A percentile compares a stretch with the other conserved stretches of the same genome.
Conservation (phyloP, 768 basidiomycete species). For the Calocera cornea region DNA sequence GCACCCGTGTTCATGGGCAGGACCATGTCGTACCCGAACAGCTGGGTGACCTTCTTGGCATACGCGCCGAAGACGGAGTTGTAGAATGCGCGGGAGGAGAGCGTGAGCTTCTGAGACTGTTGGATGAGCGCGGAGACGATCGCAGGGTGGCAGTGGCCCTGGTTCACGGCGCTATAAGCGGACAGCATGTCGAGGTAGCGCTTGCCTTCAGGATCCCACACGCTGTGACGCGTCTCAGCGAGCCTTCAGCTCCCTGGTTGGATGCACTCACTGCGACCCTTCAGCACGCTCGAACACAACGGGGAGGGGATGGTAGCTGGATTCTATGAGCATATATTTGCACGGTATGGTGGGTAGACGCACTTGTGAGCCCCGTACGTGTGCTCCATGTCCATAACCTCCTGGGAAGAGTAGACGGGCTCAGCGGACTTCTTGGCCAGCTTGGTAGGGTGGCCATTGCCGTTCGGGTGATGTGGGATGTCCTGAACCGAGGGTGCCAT, state of each 20-base stretch:
- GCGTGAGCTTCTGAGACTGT: slow-evolving; percentile 80
- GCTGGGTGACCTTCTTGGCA: slow-evolving; percentile 64
- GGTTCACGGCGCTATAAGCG: slow-evolving; percentile 43
- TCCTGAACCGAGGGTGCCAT: slow-evolving; percentile 4
- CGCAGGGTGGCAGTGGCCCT: slow-evolving; percentile 86
- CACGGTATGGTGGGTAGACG: slow-evolving; percentile 27
- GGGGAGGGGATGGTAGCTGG: slow-evolving; percentile 88
- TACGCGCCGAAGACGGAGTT: slow-evolving; percentile 85
- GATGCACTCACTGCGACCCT: slow-evolving; percentile 74
- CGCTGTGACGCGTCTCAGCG: slow-evolving; percentile 32
- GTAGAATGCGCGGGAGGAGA: slow-evolving; percentile 94
- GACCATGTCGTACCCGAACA: slow-evolving; percentile 90
- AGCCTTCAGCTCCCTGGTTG: not conserved
- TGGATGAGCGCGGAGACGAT: slow-evolving; percentile 68
- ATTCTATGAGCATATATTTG: slow-evolving; percentile 32
- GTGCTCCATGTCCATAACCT: slow-evolving; percentile 69
- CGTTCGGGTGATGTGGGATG: not conserved
- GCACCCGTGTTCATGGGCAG: slow-evolving; percentile 99
- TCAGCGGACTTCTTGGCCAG: not conserved
- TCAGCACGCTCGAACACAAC: slow-evolving; percentile 83
- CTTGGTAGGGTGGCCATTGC: not conserved
- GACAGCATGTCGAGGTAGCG: slow-evolving; percentile 98
- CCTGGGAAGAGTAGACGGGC: slow-evolving; percentile 21
- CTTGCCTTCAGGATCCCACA: slow-evolving; percentile 90
- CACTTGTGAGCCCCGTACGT: slow-evolving; percentile 81